Evolutionary conservation across 495 filamentous ascomycete genomes (phyloP), one percentile per base, ranked within the genome.

Genomic region (Penicillium verhagenii): DNA sequence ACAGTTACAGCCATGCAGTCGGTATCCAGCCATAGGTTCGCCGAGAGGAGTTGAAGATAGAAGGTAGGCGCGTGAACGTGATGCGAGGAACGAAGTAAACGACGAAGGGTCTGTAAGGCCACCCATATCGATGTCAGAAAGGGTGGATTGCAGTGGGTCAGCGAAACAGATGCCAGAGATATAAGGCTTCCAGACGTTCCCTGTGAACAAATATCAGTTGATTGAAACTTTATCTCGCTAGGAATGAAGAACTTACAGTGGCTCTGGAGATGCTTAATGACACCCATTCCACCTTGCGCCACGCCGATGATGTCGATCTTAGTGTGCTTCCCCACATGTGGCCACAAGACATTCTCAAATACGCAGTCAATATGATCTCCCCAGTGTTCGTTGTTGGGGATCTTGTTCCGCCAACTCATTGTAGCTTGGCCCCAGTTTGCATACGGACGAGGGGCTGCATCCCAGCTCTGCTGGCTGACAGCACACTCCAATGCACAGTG

Each of bases 301-400:
- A 88, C 51, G 4, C 79, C 86, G 46, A 94, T 77, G 20, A 94
- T 65, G 65, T 91, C 79, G 23, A 96, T 66, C 43, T 74, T 75
- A 2, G 78, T 81, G 43, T 70, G 56, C 1, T 69, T 39, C 0
- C 65, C 57, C 2, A 82, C 68, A 18, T 44, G n/a, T 1, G 75
- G 61, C 4, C 69, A 69, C 21, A 90, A 54, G 1, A 91, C 76
- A 9, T 81, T 54, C 21, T 85, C 75, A 52, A 95, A 89, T 6
- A 93, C 75, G 43, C 77, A 80, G 11, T 66, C 48, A 3, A 90
- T 71, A 66, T 96, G 91, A 33, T 80, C 76, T 28, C 61, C 58
- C 38, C 70, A 65, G 19, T 58, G 69, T 9, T 58, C 65, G 51
- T 91, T 84, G 1, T 70, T 74, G 0, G 79, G 76, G 8, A 92